Percentiles rank a stretch among this genome's conserved stretches.
phyloP scores from a whole-genome alignment of 179 eudicot genomes.

The Drosera spatulata region DNA sequence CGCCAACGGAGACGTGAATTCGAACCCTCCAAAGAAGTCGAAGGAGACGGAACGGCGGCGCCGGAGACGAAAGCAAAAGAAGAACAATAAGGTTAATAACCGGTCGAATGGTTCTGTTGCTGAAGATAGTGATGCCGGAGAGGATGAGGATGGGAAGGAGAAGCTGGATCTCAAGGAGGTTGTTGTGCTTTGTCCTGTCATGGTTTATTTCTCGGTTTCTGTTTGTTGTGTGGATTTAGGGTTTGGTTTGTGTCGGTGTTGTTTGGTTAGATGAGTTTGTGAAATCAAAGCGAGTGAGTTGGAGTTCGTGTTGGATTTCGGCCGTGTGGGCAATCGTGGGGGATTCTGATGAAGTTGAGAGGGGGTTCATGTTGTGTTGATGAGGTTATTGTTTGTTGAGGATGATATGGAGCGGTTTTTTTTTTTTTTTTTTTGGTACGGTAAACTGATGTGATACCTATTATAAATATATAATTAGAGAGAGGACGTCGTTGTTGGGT shows the following conservation, averaged over 20 bases:
- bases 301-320: too few relatives aligned
- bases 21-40: slow-evolving; percentile 53
- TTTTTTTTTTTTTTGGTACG: too few relatives aligned
- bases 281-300: too few relatives aligned
- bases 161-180: slow-evolving; percentile 43
- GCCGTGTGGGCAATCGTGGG: too few relatives aligned
- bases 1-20: slow-evolving; percentile 29
- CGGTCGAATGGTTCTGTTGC: slow-evolving; percentile 12
- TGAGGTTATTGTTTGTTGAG: too few relatives aligned
- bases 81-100: slow-evolving; percentile 31
- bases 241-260: neutral
- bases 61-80: slow-evolving; percentile 76
- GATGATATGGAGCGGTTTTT: too few relatives aligned
- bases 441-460: too few relatives aligned
- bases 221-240: neutral
- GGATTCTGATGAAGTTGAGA: too few relatives aligned
- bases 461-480: too few relatives aligned
- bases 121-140: slow-evolving; percentile 15
- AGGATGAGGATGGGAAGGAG: slow-evolving; percentile 27
- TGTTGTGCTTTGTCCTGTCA: neutral
- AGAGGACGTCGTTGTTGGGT: too few relatives aligned
- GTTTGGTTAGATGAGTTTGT: too few relatives aligned
- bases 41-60: slow-evolving; percentile 64
- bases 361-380: too few relatives aligned
- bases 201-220: neutral